Evolutionary conservation across 306 rosid genomes (phyloP).

Genomic region (Arachis stenosperma): DNA sequence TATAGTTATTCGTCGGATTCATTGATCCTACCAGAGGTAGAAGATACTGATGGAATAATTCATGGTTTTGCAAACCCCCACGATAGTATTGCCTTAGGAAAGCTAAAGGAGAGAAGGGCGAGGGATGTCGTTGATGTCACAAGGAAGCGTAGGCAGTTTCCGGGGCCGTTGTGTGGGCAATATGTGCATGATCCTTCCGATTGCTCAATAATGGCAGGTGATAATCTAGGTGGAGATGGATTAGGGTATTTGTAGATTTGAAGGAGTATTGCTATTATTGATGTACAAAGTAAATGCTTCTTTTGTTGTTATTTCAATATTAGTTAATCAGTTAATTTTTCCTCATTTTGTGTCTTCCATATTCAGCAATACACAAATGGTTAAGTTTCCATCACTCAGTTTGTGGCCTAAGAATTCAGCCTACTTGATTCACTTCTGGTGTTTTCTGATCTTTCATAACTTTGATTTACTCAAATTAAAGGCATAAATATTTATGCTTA

Average conservation of each 20-base stretch:
- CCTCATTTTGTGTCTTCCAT: constrained; percentile 16
- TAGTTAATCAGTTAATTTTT: constrained; percentile 4
- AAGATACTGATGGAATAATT: constrained; percentile 64
- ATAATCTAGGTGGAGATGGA: constrained; percentile 59
- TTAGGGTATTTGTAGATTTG: constrained; percentile 56
- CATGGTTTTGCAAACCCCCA: constrained; percentile 60
- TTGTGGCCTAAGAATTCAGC: constrained; percentile 28
- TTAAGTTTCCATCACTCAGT: not conserved
- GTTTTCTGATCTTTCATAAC: constrained; percentile 14
- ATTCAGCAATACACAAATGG: constrained; percentile 27
- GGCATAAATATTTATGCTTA: not conserved
- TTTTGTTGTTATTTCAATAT: constrained; percentile 23
- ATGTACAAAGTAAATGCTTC: constrained; percentile 45
- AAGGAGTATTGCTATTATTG: not conserved
- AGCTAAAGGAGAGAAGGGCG: constrained; percentile 73
- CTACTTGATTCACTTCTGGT: constrained; percentile 17
- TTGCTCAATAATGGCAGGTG: constrained; percentile 59
- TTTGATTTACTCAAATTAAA: constrained; percentile 4
- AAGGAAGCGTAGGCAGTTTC: constrained; percentile 65
- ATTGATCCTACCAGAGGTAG: constrained; percentile 70
- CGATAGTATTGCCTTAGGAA: constrained; percentile 61
- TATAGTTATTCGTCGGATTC: constrained; percentile 65
- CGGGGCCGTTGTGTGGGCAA: constrained; percentile 65
- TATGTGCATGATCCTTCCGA: constrained; percentile 68
- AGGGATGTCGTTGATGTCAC: constrained; percentile 66